phyloP scores from a whole-genome alignment of 2,329 filamentous ascomycete species.

The Fonsecaea erecta region DNA sequence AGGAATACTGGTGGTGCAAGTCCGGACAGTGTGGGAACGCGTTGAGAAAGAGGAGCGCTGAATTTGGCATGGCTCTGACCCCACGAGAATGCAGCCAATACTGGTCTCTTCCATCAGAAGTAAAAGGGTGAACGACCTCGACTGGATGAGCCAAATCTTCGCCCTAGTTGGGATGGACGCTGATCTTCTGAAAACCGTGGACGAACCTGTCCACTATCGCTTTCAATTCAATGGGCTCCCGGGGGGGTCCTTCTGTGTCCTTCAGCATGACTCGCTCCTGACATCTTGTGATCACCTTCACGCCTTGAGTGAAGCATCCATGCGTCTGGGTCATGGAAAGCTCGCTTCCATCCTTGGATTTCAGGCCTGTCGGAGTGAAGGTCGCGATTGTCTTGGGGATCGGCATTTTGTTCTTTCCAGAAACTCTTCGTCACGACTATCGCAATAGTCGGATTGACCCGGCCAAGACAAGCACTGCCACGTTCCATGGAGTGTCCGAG shows the following conservation, averaged over 20 bases:
- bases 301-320: slow-evolving; percentile 26
- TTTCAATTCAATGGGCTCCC: slow-evolving; percentile 26
- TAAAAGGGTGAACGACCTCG: slow-evolving; percentile 12
- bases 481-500: slow-evolving; percentile 59
- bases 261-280: slow-evolving; percentile 27
- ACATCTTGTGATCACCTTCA: slow-evolving; percentile 27
- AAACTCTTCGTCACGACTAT: slow-evolving; percentile 63
- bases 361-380: no score
- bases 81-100: slow-evolving; percentile 15
- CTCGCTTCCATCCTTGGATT: no score
- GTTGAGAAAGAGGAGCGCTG: slow-evolving; percentile 24
- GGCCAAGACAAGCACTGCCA: slow-evolving; percentile 57
- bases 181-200: slow-evolving; percentile 28
- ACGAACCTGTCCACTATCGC: slow-evolving; percentile 26
- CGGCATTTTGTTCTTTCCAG: slow-evolving; percentile 60
- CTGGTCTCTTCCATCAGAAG: not conserved
- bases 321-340: slow-evolving; percentile 29
- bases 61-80: slow-evolving; percentile 30
- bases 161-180: slow-evolving; percentile 26
- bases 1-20: slow-evolving; percentile 26
- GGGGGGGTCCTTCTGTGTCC: slow-evolving; percentile 25
- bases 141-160: slow-evolving; percentile 30
- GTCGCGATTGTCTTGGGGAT: slow-evolving; percentile 58
- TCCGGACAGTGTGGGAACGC: slow-evolving; percentile 25
- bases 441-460: slow-evolving; percentile 56